Base-by-base conservation (phyloP, 306 rosid species). In the Senna tora region DNA sequence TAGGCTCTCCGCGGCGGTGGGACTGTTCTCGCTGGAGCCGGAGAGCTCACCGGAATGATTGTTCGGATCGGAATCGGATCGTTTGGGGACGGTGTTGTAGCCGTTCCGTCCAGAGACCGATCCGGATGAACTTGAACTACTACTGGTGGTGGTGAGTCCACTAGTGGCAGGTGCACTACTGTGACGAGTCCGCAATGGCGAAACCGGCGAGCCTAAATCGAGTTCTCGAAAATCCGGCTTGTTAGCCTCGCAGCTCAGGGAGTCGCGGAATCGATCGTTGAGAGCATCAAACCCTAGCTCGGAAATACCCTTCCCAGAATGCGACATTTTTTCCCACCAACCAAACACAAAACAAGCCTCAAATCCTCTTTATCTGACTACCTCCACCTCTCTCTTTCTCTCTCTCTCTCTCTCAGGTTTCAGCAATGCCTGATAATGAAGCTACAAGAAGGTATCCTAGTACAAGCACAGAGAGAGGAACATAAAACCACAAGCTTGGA, bases 151-250 rank as follows among this genome's bases (percentile, higher is more conserved):
- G 39, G 21, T 75, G 22, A 72, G 82, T 1, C 79, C 84, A n/a
- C 80, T 76, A n/a, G 65, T 30, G 9, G 73, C 17, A 2, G 49
- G 59, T 21, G 73, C 84, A 53, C 68, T 39, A 53, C 65, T 39
- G 2, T 75, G 82, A 6, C 88, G 97, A 2, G 77, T 70, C 32
- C 92, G 82, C 55, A 91, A 79, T n/a, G 97, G 94, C 43, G 97
- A 91, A 77, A 88, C 86, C 4, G 97, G 97, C 1, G 97, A 91
- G 62, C 90, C 92, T 79, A 91, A 90, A 89, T 87, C 90, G 77
- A 91, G 87, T 64, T 91, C 95, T 36, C 92, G 77, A 76, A 85
- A 91, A 80, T 91, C 95, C 22, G 97, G 95, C 69, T 91, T 91
- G 87, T 91, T 88, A 6, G 75, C 82, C 32, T 76, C 85, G 59